These are phyloP conservation scores for Aspergillus candidus DNA, from an alignment of 2,329 filamentous ascomycete genomes.

Conservation along the genomic window DNA sequence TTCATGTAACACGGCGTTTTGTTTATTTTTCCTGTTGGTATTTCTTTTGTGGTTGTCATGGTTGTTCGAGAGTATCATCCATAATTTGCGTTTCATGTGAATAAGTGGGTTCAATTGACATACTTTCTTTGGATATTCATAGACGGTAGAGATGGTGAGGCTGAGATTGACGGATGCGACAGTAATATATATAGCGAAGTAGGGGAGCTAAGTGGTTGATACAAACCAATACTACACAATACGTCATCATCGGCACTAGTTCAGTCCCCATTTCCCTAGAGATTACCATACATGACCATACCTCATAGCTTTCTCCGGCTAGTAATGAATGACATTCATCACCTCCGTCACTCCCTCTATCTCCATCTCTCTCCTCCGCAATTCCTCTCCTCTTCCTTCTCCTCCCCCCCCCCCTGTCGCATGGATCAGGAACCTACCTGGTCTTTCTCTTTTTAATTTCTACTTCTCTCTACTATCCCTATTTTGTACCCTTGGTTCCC, in stretches of 20 bases:
- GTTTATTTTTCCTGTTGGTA: conserved; percentile 1
- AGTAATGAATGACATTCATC: no score
- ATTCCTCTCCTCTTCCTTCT: conserved; percentile 2
- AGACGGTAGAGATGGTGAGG: no score
- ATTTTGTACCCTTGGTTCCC: conserved; percentile 1
- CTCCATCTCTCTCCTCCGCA: conserved; percentile 1
- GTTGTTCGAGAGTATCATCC: no score
- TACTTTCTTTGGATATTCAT: background rate
- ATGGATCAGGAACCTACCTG: conserved; percentile 18
- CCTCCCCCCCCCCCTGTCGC: conserved; percentile 18
- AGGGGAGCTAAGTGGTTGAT: no score
- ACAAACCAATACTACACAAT: no score
- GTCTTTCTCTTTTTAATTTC: conserved; percentile 7
- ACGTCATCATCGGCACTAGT: no score
- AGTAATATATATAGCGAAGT: no score
- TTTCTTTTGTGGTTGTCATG: background rate
- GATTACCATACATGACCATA: no score
- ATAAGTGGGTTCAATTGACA: no score
- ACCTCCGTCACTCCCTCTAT: background rate
- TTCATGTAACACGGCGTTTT: conserved; percentile 7
- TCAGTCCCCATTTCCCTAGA: background rate
- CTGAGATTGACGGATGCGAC: no score
- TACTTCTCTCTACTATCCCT: conserved; percentile 1
- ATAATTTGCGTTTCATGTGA: no score
- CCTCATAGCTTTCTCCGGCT: no score